Evolutionary conservation across 257 asterid genomes (phyloP).

Genomic region (Ligustrum vulgare): DNA sequence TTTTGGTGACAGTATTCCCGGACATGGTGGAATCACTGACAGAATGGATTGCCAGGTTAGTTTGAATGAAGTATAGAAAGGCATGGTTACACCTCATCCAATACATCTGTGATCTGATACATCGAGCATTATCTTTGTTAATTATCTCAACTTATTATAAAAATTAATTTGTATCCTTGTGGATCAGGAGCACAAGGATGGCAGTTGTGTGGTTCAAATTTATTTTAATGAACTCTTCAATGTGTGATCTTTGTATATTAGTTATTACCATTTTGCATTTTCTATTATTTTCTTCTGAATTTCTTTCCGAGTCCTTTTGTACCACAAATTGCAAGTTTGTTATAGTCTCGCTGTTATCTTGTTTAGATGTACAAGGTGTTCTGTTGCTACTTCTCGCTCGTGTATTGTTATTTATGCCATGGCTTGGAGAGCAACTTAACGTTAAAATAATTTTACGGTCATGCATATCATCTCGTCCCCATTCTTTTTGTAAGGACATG

Average conservation of each 20-base stretch:
- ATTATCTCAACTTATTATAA: neutral
- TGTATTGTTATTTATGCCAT: neutral
- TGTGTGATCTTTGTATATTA: no score
- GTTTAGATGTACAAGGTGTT: no score
- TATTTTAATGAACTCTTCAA: no score
- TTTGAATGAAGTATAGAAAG: neutral
- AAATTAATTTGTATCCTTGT: no score
- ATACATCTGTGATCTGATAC: neutral
- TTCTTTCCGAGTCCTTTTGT: no score
- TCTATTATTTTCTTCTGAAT: no score
- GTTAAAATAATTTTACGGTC: neutral
- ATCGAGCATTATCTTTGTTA: neutral
- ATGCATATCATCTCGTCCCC: neutral
- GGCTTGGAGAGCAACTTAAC: neutral
- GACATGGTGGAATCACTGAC: slow-evolving; percentile 98
- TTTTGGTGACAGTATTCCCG: slow-evolving; percentile 99
- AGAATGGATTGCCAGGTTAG: slow-evolving; percentile 99
- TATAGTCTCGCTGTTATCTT: no score
- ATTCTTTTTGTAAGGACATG: neutral
- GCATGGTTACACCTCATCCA: slow-evolving; percentile 8
- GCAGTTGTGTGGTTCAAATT: no score
- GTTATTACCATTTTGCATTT: no score
- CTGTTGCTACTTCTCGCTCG: no score
- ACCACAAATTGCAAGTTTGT: no score
- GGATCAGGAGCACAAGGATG: no score